These are phyloP conservation scores for Lachnellula hyalina DNA, from an alignment of 2,329 filamentous ascomycete species.

Conservation along the genomic window DNA sequence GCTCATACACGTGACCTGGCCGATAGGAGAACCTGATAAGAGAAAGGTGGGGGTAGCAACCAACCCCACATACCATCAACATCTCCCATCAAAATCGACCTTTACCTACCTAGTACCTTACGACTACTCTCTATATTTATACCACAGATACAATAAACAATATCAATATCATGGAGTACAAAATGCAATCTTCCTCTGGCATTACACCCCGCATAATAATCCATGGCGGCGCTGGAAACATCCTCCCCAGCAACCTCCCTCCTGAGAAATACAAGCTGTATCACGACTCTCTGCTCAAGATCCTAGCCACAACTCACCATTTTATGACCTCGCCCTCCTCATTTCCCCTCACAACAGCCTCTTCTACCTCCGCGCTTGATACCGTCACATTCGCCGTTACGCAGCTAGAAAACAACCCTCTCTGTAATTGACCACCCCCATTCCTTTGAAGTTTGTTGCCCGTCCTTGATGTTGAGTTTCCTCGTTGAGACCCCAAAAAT, in stretches of 20 bases:
- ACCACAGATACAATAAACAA: not conserved
- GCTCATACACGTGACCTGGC: not conserved
- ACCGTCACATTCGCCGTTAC: conserved; percentile 70
- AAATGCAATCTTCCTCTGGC: conserved; percentile 2
- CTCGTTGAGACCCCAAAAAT: too few relatives aligned
- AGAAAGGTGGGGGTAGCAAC: too few relatives aligned
- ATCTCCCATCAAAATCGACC: not conserved
- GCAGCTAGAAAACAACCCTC: conserved; percentile 69
- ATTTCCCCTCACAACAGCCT: conserved; percentile 47
- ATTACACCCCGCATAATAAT: conserved; percentile 34
- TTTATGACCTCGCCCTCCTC: conserved; percentile 48
- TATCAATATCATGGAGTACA: conserved; percentile 18
- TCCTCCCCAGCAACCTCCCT: conserved; percentile 54
- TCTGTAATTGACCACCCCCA: conserved; percentile 39
- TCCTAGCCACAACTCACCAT: conserved; percentile 45
- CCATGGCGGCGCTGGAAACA: conserved; percentile 64
- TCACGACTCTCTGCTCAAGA: conserved; percentile 54
- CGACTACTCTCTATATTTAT: not conserved
- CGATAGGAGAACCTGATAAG: not conserved
- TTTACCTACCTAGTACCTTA: too few relatives aligned
- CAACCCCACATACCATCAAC: not conserved
- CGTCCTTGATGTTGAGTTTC: too few relatives aligned
- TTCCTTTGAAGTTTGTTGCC: too few relatives aligned
- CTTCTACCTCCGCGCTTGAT: conserved; percentile 54
- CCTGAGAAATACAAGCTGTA: conserved; percentile 54